Evolutionary conservation across 345 rosid genomes (phyloP), one percentile per base, ranked within the genome.

Genomic region (Eucalyptus erythrocorys): DNA sequence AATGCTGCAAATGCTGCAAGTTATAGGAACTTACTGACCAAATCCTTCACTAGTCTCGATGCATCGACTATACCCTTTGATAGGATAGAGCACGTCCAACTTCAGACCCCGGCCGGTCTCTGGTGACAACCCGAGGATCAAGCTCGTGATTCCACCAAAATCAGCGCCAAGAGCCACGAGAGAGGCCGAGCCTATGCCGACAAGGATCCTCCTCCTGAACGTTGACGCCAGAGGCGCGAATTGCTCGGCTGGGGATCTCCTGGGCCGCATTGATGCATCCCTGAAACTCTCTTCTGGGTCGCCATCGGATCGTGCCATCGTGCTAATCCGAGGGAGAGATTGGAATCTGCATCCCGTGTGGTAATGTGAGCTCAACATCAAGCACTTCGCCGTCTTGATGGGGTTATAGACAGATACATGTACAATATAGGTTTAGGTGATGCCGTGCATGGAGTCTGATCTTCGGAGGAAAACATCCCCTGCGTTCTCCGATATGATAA

Each of bases 61-160:
- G 90, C 97, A 95, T 87, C 97, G 96, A 85, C 95, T 95, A 86
- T 93, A 97, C 64, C 99, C 98, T 68, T 86, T 87, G 51, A 97
- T 94, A 1, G 97, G 98, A 93, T 96, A 98, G 51, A 98, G 89
- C 85, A 95, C 96, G 68, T 97, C 99, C 37, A 98, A 94, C 93
- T 96, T 95, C 42, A 97, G 91, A 89, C 89, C 91, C 88, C 95
- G 90, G 48, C 98, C 97, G 27, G 50, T 90, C 66, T 91, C 96
- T 17, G 99, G 98, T 7, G 94, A 94, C 16, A 96, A 92, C 16
- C 98, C 95, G 3, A 98, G 97, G 26, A 98, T 71, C n/a, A 89
- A 94, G 89, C 99, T 98, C 2, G 98, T 97, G 80, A 94, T 79
- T 88, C 98, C 97, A 79, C 92, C 94, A 86, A 97, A 98, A 89